Evolutionary conservation across 768 basidiomycete species (phyloP), one percentile per base, ranked within the genome.

Genomic region (Lentinula raphanica): DNA sequence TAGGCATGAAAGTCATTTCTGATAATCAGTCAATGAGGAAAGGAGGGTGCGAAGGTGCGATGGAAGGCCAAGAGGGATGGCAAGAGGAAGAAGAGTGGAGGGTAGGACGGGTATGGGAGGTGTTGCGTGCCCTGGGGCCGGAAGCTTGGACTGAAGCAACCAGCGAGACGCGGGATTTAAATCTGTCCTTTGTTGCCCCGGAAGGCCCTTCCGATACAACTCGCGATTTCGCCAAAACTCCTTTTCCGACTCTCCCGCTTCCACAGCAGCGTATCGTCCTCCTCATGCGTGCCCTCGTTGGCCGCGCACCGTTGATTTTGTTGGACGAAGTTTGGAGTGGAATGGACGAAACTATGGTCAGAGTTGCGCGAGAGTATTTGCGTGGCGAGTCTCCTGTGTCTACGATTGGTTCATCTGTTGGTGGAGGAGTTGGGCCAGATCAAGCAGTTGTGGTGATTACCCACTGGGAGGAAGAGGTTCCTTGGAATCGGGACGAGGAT

Each of bases 291-390:
- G 91, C 94, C 27, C 74, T 97, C 32, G 92, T 95, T 8, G 82
- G 82, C 13, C 73, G 77, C 13, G 89, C 91, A 3, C 81, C 79
- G 56, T 67, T 99, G 32, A 76, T 98, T 6, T 75, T 98, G 9
- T 72, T 98, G 39, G 96, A 99, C 66, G 96, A 99, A 68, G 90
- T 87, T 8, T 94, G 92, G 83, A 86, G 90, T 23, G 95, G 94
- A 25, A 95, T 98, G 92, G 91, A 91, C 62, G 86, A 83, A 44
- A 72, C 69, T 5, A 91, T 92, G 84, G 83, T 95, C 29, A 69
- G 69, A 17, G 80, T 81, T 36, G 90, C 85, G 40, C 75, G 81
- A 61, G 63, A 62, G 40, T 91, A 92, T 65, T 67, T 99, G 44
- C 75, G 86, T 11, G 66, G 71, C 19, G 77, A 74, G 36, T 59